Percentiles rank a stretch among this genome's conserved stretches.
These are phyloP conservation scores for Auriscalpium vulgare DNA, from an alignment of 768 basidiomycete species.

Conservation along the genomic window DNA sequence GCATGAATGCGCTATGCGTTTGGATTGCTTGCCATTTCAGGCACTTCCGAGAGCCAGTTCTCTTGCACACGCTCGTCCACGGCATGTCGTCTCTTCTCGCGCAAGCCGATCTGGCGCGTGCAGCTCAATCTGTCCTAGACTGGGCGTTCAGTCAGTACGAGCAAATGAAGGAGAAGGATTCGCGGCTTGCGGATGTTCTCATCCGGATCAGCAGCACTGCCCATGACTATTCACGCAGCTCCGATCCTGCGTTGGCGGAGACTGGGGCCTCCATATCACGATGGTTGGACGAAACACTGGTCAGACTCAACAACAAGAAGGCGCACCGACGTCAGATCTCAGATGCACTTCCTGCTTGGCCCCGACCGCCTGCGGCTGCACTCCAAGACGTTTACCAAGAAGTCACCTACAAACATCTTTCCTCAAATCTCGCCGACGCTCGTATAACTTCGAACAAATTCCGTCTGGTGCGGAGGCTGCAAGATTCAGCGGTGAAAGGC, in stretches of 20 bases:
- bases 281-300: slow-evolving; percentile 47
- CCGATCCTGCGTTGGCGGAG: slow-evolving; percentile 21
- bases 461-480: slow-evolving; percentile 60
- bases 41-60: slow-evolving; percentile 46
- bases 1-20: slow-evolving; percentile 64
- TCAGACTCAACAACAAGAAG: slow-evolving; percentile 37
- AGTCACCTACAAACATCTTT: slow-evolving; percentile 40
- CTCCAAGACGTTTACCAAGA: slow-evolving; percentile 39
- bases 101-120: slow-evolving; percentile 58
- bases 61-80: slow-evolving; percentile 63
- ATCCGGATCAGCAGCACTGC: slow-evolving; percentile 59
- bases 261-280: slow-evolving; percentile 41
- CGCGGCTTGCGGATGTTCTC: slow-evolving; percentile 55
- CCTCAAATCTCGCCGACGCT: slow-evolving; percentile 46
- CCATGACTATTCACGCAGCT: slow-evolving; percentile 40
- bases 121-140: slow-evolving; percentile 69
- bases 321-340: slow-evolving; percentile 33
- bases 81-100: slow-evolving; percentile 58
- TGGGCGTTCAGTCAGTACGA: slow-evolving; percentile 63
- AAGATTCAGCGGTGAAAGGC: slow-evolving; percentile 34
- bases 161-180: slow-evolving; percentile 32
- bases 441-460: slow-evolving; percentile 72
- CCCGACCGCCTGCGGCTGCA: slow-evolving; percentile 45
- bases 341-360: slow-evolving; percentile 69
- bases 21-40: slow-evolving; percentile 57